phyloP scores from a whole-genome alignment of 108 stramenopile species.

The Pseudonitzschia delicatissima region DNA sequence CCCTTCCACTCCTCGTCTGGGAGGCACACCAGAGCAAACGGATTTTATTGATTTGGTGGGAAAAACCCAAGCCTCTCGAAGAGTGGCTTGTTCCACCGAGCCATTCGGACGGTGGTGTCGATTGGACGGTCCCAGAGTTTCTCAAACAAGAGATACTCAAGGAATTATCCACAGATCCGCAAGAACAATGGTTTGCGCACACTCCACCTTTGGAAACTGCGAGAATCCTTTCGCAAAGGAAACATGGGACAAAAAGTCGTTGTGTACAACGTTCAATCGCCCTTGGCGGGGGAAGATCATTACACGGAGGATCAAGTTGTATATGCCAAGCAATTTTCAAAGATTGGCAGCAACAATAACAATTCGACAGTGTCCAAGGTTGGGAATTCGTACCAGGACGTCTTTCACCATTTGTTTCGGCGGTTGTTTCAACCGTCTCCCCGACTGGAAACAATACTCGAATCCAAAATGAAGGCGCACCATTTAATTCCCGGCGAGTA shows the following conservation, averaged over 20 bases:
- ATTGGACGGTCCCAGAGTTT: slow-evolving; percentile 35
- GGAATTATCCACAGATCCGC: not conserved
- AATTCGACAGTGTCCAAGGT: not conserved
- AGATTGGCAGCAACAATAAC: too few species aligned
- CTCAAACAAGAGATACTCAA: not conserved
- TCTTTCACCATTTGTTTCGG: slow-evolving; percentile 36
- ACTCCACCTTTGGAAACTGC: not conserved
- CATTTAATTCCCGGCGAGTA: slow-evolving; percentile 34
- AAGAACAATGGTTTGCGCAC: not conserved
- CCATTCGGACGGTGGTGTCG: slow-evolving; percentile 5
- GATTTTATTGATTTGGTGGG: slow-evolving; percentile 45
- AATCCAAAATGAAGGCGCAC: slow-evolving; percentile 15
- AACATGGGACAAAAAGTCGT: not conserved
- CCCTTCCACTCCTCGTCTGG: slow-evolving; percentile 31
- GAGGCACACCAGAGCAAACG: slow-evolving; percentile 32
- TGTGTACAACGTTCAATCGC: slow-evolving; percentile 18
- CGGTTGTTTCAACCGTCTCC: slow-evolving; percentile 26
- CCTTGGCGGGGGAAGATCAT: slow-evolving; percentile 20
- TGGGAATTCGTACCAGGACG: slow-evolving; percentile 13
- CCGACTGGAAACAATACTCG: slow-evolving; percentile 16
- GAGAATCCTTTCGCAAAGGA: not conserved
- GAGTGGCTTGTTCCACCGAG: slow-evolving; percentile 44
- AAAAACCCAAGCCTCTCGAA: slow-evolving; percentile 35
- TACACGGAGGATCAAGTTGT: slow-evolving; percentile 10
- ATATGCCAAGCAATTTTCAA: too few species aligned